Conservation (phyloP, 164 flowering plant species). For the Vitis amurensis region DNA sequence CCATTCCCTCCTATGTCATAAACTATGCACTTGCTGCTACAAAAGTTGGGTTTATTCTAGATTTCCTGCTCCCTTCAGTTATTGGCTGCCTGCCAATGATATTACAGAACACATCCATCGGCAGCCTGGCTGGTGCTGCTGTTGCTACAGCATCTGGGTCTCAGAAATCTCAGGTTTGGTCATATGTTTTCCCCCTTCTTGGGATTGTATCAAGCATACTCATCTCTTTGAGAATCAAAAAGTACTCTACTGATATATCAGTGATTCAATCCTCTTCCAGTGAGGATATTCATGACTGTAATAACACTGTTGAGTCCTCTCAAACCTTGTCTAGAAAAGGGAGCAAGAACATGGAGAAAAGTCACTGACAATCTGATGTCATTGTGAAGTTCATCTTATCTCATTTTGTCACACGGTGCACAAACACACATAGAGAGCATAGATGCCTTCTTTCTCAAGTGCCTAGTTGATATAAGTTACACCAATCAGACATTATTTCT, state of each 20-base stretch:
- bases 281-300: conserved; percentile 16
- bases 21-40: conserved; percentile 98
- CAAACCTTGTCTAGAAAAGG: conserved; percentile 10
- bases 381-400: no score
- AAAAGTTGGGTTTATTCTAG: conserved; percentile 60
- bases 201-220: conserved; percentile 83
- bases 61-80: conserved; percentile 85
- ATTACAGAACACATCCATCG: conserved; percentile 87
- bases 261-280: conserved; percentile 24
- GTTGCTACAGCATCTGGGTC: conserved; percentile 73
- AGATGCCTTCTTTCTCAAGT: no score
- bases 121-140: conserved; percentile 91
- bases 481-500: no score
- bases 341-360: conserved; percentile 17
- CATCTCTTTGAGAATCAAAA: conserved; percentile 79
- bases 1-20: conserved; percentile 88
- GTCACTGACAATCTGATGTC: conserved; percentile 2
- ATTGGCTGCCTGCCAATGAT: conserved; percentile 95
- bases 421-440: no score
- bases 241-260: conserved; percentile 59
- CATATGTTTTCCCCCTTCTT: conserved; percentile 73
- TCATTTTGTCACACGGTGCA: no score
- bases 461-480: no score
- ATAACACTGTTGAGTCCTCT: conserved; percentile 16
- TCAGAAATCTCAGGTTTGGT: conserved; percentile 57